Conservation (phyloP, 2,329 filamentous ascomycete species). For the Zymoseptoria crescenta region DNA sequence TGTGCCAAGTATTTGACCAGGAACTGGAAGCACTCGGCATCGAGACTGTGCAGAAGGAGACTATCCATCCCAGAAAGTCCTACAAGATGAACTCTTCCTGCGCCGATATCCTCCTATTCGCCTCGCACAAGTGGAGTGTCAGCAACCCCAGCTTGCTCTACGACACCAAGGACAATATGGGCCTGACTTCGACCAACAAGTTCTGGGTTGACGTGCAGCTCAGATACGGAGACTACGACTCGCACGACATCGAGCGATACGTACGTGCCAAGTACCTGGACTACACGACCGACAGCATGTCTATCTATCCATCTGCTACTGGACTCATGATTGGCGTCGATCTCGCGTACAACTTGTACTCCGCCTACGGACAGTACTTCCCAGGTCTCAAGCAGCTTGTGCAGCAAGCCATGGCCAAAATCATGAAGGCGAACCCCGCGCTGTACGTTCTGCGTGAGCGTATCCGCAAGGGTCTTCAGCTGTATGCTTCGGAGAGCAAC, state of each 20-base stretch:
- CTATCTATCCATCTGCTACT: slow-evolving; percentile 93
- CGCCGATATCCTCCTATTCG: slow-evolving; percentile 92
- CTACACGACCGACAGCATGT: slow-evolving; percentile 97
- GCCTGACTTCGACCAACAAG: slow-evolving; percentile 91
- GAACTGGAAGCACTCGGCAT: slow-evolving; percentile 93
- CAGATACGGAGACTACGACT: slow-evolving; percentile 96
- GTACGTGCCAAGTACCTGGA: slow-evolving; percentile 96
- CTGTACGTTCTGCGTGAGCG: slow-evolving; percentile 93
- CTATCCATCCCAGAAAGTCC: slow-evolving; percentile 95
- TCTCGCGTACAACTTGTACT: slow-evolving; percentile 96
- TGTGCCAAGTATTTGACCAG: slow-evolving; percentile 97
- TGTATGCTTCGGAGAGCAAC: slow-evolving; percentile 97
- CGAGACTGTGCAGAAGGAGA: slow-evolving; percentile 97
- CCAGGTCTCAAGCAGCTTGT: slow-evolving; percentile 90
- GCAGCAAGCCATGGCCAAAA: slow-evolving; percentile 98
- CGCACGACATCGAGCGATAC: slow-evolving; percentile 96
- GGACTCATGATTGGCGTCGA: slow-evolving; percentile 98
- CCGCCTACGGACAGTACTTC: slow-evolving; percentile 97
- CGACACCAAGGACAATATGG: slow-evolving; percentile 93
- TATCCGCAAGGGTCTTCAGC: slow-evolving; percentile 94
- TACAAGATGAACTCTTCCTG: slow-evolving; percentile 99
- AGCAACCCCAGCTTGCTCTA: slow-evolving; percentile 87
- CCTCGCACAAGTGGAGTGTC: slow-evolving; percentile 98
- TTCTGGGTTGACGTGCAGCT: slow-evolving; percentile 98
- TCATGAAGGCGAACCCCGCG: slow-evolving; percentile 98